Evolutionary conservation across 345 rosid genomes (phyloP).

Genomic region (Rhizophora apiculata): DNA sequence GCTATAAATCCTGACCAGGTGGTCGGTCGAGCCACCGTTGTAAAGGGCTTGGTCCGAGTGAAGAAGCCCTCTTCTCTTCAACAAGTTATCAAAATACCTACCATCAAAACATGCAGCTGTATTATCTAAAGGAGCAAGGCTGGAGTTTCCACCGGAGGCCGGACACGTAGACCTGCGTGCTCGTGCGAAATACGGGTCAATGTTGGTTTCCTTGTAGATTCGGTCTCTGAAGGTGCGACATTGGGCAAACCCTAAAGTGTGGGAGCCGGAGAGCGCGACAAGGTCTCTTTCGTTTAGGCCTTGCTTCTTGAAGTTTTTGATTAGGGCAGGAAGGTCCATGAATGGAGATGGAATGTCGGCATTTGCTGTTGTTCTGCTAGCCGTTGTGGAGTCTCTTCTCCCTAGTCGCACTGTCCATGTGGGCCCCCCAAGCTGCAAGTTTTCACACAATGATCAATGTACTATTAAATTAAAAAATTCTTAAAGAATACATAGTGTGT

Average conservation of each 20-base stretch:
- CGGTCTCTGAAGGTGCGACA: conserved; percentile 30
- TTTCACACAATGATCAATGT: conserved; percentile 17
- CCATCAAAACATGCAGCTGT: conserved; percentile 34
- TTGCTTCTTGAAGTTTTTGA: conserved; percentile 36
- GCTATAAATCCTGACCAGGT: conserved; percentile 31
- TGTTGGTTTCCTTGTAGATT: conserved; percentile 35
- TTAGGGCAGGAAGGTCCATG: conserved; percentile 30
- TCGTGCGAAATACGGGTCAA: conserved; percentile 36
- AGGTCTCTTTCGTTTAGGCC: conserved; percentile 42
- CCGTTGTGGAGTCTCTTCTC: too few species aligned
- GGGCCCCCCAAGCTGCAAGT: background rate
- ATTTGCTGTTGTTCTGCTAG: conserved; percentile 21
- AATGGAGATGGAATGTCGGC: conserved; percentile 30
- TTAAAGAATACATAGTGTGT: conserved; percentile 9
- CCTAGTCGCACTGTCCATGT: too few species aligned
- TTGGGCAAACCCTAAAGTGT: conserved; percentile 42
- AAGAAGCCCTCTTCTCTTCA: conserved; percentile 39
- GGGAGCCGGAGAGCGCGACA: conserved; percentile 52
- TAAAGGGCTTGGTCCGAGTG: conserved; percentile 46
- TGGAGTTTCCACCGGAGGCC: conserved; percentile 22
- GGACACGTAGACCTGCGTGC: conserved; percentile 30
- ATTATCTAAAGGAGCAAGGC: conserved; percentile 36
- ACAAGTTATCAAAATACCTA: conserved; percentile 31
- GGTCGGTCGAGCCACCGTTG: conserved; percentile 34
- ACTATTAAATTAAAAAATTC: too few species aligned